Evolutionary conservation across 2,329 filamentous ascomycete genomes (phyloP), one percentile per base, ranked within the genome.

Genomic region (Aspergillus piperis): DNA sequence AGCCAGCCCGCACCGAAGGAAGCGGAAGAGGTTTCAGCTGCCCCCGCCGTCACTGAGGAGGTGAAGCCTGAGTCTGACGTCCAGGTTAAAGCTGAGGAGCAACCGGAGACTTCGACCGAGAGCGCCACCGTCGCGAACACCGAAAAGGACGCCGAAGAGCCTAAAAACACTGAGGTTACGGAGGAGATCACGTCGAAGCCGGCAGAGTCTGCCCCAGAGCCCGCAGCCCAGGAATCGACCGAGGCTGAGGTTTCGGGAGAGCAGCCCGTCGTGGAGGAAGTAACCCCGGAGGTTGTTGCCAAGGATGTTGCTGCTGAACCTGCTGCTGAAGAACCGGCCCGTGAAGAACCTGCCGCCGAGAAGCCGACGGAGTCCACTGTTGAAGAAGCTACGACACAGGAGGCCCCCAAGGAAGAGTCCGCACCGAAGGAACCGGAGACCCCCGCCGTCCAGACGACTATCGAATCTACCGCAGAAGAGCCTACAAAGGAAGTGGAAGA

Each of bases 191-290:
- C 53, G 27, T n/a, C 41, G 5, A 54, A 57, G 17, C 15, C 49
- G 2, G 60, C 66, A 15, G 61, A 64, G 41, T 19, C 54, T 11
- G 42, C 36, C 7, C 38, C 50, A 6, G 51, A 66, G 38, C 58
- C 66, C 23, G 27, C 53, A 36, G 32, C 32, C 11, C 11, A 36
- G 11, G 41, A 19, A 25, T 17, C 52, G 36, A 41, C 7, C 3
- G 32, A 58, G 19, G 19, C 38, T 8, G 44, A 57, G 54, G 19
- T 44, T 23, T 8, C 21, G 13, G 49, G 39, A 15, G 55, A 62
- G 36, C 25, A 54, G 4, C 50, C 54, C 2, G 21, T 39, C 11
- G 36, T 41, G 30, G 53, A 61, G 21, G 57, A 59, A 27, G 15
- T 39, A 11, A 23, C 19, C 27, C 4, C 23, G 7, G 47, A 59